Conservation (phyloP, 2,329 filamentous ascomycete genomes). For the Fonsecaea pedrosoi region DNA sequence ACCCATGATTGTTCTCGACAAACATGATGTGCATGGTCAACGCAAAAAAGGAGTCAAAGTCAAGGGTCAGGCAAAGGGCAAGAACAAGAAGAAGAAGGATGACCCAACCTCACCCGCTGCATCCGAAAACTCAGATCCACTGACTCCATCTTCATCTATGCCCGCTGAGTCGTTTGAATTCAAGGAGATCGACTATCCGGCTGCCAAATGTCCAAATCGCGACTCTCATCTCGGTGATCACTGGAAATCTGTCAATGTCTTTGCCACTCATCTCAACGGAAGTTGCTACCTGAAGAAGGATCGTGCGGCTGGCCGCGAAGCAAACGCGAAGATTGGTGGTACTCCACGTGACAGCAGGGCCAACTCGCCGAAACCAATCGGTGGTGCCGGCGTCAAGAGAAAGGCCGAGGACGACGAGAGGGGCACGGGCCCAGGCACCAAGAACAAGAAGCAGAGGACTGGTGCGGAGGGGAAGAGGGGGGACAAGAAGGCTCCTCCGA, state of each 20-base stretch:
- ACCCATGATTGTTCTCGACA: conserved; percentile 63
- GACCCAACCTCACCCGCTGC: conserved; percentile 40
- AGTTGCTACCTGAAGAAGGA: conserved; percentile 40
- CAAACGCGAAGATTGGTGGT: conserved; percentile 40
- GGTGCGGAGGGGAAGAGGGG: conserved; percentile 34
- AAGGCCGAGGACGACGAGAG: conserved; percentile 38
- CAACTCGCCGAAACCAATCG: conserved; percentile 38
- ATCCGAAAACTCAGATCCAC: conserved; percentile 43
- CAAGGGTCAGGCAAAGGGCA: conserved; percentile 45
- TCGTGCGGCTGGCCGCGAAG: conserved; percentile 38
- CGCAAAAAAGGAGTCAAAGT: conserved; percentile 41
- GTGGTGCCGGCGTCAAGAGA: conserved; percentile 38
- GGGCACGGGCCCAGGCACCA: conserved; percentile 12
- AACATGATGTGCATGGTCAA: conserved; percentile 66
- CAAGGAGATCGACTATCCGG: conserved; percentile 41
- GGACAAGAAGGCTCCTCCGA: conserved; percentile 37
- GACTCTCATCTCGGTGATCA: conserved; percentile 40
- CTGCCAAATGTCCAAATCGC: conserved; percentile 41
- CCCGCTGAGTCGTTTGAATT: conserved; percentile 39
- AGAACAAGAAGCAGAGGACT: conserved; percentile 40
- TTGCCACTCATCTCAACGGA: conserved; percentile 40
- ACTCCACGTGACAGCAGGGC: conserved; percentile 40
- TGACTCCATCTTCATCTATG: conserved; percentile 39
- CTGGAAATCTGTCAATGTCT: conserved; percentile 42
- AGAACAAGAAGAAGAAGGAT: conserved; percentile 56